These are phyloP conservation scores for Perkinsus olseni DNA, from an alignment of 169 alveolate genomes.

Conservation along the genomic window DNA sequence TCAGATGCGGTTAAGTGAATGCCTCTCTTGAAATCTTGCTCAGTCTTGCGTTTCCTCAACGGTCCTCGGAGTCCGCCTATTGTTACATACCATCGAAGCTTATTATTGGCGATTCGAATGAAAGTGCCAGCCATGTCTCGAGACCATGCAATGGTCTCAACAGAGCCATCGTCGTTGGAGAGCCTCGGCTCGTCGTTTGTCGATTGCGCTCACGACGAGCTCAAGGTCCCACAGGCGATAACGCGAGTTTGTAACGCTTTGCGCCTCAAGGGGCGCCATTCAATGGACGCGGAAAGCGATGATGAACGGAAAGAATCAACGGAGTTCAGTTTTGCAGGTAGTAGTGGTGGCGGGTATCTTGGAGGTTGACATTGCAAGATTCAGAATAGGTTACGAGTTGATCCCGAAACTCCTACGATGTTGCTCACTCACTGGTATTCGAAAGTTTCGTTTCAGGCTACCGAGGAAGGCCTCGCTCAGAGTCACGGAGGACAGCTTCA, in stretches of 20 bases:
- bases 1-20: background rate
- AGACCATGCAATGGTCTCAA: background rate
- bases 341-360: background rate
- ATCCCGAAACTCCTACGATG: background rate
- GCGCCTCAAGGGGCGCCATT: background rate
- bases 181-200: background rate
- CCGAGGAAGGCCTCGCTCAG: background rate
- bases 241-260: background rate
- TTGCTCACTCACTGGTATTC: no score
- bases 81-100: background rate
- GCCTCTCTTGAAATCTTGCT: background rate
- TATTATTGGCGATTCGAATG: background rate
- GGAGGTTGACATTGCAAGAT: background rate
- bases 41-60: background rate
- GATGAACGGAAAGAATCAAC: background rate
- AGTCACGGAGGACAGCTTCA: background rate
- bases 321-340: background rate
- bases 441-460: background rate
- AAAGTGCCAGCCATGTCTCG: background rate
- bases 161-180: background rate
- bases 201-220: background rate
- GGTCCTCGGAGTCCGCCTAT: background rate
- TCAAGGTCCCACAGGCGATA: background rate
- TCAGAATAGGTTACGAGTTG: background rate
- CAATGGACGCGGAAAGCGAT: background rate